phyloP scores from a whole-genome alignment of 148 eudicot species.

The Amaranthus cruentus region DNA sequence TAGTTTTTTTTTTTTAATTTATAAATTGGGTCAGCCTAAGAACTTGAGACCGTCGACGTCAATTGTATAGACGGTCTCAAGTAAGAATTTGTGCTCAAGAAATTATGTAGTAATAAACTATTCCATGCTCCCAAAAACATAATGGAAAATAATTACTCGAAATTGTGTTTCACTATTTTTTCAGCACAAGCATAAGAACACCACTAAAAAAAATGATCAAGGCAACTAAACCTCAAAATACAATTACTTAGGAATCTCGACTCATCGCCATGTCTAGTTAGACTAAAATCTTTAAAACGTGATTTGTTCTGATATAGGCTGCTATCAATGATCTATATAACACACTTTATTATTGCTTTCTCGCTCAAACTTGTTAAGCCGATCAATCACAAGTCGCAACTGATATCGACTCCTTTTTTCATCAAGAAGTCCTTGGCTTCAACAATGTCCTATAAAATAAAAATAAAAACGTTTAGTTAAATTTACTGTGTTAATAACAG shows the following conservation, averaged over 20 bases:
- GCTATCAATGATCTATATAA: background rate
- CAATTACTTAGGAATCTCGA: background rate
- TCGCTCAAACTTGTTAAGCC: background rate
- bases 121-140: too few species aligned
- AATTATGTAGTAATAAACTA: too few species aligned
- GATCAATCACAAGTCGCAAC: constrained; percentile 34
- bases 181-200: too few species aligned
- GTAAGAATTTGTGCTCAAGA: too few species aligned
- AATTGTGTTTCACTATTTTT: too few species aligned
- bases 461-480: background rate
- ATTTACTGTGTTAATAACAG: background rate
- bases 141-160: too few species aligned
- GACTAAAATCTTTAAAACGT: background rate
- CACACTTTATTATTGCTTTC: background rate
- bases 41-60: too few species aligned
- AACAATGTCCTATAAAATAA: constrained; percentile 49
- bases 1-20: too few species aligned
- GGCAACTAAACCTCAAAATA: background rate
- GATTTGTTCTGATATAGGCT: background rate
- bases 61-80: too few species aligned
- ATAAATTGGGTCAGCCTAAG: too few species aligned
- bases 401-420: constrained; percentile 63
- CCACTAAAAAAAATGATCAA: background rate
- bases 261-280: background rate
- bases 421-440: constrained; percentile 70